Evolutionary conservation across 495 filamentous ascomycete genomes (phyloP).

Genomic region (Gamarada debralockiae): DNA sequence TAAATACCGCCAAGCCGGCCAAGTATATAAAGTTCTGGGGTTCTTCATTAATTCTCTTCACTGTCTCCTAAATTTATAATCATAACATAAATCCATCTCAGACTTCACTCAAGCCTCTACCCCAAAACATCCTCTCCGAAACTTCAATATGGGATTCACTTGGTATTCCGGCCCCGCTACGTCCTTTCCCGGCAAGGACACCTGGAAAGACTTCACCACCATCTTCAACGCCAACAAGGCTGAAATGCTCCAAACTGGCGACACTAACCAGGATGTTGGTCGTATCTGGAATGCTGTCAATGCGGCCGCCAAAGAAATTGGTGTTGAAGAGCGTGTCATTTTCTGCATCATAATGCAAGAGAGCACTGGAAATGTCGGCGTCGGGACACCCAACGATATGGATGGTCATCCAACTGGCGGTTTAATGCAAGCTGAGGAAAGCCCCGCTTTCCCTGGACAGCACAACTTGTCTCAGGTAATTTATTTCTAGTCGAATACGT

Average conservation of each 20-base stretch:
- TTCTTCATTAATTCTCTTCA: too few species aligned
- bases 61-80: too few species aligned
- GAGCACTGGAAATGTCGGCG: constrained; percentile 35
- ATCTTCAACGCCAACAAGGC: constrained; percentile 34
- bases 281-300: constrained; percentile 32
- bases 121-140: too few species aligned
- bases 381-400: too few species aligned
- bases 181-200: constrained; percentile 31
- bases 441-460: constrained; percentile 18
- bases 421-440: constrained; percentile 33
- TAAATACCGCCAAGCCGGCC: too few species aligned
- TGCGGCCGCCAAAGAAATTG: constrained; percentile 27
- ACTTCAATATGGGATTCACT: too few species aligned
- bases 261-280: constrained; percentile 32
- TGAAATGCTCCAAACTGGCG: constrained; percentile 23
- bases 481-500: constrained; percentile 1
- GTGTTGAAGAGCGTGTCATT: constrained; percentile 42
- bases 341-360: constrained; percentile 43
- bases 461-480: constrained; percentile 33
- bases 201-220: constrained; percentile 33
- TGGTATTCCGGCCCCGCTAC: constrained; percentile 31
- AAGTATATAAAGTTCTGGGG: too few species aligned
- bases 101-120: too few species aligned
- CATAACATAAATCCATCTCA: too few species aligned
- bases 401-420: constrained; percentile 32